phyloP scores from a whole-genome alignment of 345 rosid species.

The Leavenworthia alabamica region DNA sequence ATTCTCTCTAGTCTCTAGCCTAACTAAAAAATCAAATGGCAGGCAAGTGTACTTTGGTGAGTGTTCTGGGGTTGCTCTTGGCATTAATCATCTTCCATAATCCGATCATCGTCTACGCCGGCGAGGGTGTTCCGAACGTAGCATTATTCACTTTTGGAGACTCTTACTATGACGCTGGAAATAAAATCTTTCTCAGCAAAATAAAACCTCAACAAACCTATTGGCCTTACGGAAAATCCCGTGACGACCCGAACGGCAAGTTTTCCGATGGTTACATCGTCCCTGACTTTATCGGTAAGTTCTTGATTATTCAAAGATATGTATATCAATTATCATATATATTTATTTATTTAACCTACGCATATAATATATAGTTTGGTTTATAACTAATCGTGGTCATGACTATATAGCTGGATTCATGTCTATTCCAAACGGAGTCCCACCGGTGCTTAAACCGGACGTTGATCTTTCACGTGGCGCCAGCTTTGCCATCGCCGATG shows the following conservation, averaged over 20 bases:
- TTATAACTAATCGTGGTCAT: no score
- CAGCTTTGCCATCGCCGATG: conserved; percentile 25
- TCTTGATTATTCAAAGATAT: neutral
- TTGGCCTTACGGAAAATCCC: conserved; percentile 36
- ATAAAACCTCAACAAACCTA: neutral
- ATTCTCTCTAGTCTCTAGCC: neutral
- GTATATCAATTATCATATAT: no score
- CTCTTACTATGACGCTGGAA: conserved; percentile 24
- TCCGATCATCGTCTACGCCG: conserved; percentile 14
- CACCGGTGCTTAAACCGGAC: conserved; percentile 10
- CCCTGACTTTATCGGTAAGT: conserved; percentile 37
- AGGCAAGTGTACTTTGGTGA: neutral
- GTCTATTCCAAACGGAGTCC: conserved; percentile 15
- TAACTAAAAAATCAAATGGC: conserved; percentile 6
- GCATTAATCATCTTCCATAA: no score
- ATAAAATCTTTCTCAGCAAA: conserved; percentile 4
- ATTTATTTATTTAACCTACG: neutral
- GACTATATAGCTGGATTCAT: conserved; percentile 20
- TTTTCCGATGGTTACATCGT: conserved; percentile 31
- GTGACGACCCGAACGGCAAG: conserved; percentile 29
- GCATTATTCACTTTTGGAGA: conserved; percentile 27
- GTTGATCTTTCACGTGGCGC: conserved; percentile 20
- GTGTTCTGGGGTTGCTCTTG: neutral
- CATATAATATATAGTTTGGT: no score
- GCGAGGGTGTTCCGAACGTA: neutral